Conservation (phyloP, 108 stramenopile species). For the Bacterosira constricta region DNA sequence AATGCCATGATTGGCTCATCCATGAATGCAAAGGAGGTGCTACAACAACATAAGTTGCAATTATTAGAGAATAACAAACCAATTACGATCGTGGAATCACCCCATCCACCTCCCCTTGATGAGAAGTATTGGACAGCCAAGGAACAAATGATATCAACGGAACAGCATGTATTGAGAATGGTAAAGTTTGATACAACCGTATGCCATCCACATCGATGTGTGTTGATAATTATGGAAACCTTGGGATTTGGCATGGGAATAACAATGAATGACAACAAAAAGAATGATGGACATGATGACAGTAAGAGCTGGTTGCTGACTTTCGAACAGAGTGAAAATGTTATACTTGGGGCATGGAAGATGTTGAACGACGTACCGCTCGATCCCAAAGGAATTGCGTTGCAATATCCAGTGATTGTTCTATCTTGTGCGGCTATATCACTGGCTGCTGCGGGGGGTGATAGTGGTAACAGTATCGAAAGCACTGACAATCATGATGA, state of each 20-base stretch:
- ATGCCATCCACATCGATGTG: slow-evolving; percentile 76
- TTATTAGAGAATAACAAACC: neutral
- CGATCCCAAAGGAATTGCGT: slow-evolving; percentile 32
- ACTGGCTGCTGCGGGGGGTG: slow-evolving; percentile 35
- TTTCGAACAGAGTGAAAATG: slow-evolving; percentile 21
- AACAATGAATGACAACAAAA: neutral
- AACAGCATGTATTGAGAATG: slow-evolving; percentile 75
- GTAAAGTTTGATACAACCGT: slow-evolving; percentile 77
- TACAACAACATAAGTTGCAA: neutral
- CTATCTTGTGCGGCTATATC: slow-evolving; percentile 63
- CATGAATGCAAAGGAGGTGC: neutral
- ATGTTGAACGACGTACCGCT: slow-evolving; percentile 64
- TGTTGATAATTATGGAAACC: slow-evolving; percentile 48
- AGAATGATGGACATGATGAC: neutral
- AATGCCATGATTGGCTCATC: neutral
- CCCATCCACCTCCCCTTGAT: slow-evolving; percentile 51
- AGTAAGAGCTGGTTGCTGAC: slow-evolving; percentile 17
- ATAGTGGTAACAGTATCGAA: neutral
- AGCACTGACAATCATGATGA: neutral
- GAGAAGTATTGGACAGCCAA: slow-evolving; percentile 77
- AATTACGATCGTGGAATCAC: slow-evolving; percentile 13
- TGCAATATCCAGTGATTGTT: slow-evolving; percentile 43
- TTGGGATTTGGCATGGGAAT: slow-evolving; percentile 32
- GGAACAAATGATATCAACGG: slow-evolving; percentile 63
- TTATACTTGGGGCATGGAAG: slow-evolving; percentile 41